A percentile compares a stretch with the other conserved stretches of the same genome.
Conservation (phyloP, 495 filamentous ascomycete species). For the Aspergillus kassunensis region DNA sequence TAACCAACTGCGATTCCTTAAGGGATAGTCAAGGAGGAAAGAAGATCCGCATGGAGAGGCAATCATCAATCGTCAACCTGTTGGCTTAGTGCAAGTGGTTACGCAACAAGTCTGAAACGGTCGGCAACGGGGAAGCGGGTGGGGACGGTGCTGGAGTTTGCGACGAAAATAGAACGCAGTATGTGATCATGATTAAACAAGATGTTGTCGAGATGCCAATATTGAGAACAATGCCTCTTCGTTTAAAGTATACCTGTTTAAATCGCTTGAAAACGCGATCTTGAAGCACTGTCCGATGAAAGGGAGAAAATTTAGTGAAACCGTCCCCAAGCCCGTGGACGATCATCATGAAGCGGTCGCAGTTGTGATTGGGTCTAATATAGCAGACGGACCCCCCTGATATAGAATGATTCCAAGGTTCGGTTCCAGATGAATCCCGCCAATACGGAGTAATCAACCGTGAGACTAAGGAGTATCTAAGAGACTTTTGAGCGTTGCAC, state of each 20-base stretch:
- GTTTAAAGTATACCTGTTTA: too few species aligned
- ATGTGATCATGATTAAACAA: too few species aligned
- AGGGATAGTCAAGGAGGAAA: slow-evolving; percentile 1
- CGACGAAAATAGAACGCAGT: slow-evolving; percentile 5
- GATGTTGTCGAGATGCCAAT: too few species aligned
- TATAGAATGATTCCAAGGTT: too few species aligned
- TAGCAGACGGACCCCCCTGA: slow-evolving; percentile 1
- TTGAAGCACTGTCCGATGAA: background rate
- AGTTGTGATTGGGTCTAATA: slow-evolving; percentile 1
- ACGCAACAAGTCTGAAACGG: slow-evolving; percentile 13
- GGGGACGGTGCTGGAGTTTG: slow-evolving; percentile 5
- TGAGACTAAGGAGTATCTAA: too few species aligned
- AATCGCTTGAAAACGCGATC: background rate
- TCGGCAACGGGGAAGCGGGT: slow-evolving; percentile 2
- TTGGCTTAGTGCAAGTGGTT: slow-evolving; percentile 1
- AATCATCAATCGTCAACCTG: background rate
- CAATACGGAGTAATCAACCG: too few species aligned
- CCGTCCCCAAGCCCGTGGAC: background rate
- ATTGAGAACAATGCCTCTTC: too few species aligned
- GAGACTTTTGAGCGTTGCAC: too few species aligned
- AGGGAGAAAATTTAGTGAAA: background rate
- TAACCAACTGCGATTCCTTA: background rate
- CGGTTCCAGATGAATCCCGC: too few species aligned
- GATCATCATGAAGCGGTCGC: background rate
- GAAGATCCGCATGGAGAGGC: background rate